Evolutionary conservation across 805 yeast species (phyloP), one percentile per base, ranked within the genome.

Genomic region (Candida corydali): DNA sequence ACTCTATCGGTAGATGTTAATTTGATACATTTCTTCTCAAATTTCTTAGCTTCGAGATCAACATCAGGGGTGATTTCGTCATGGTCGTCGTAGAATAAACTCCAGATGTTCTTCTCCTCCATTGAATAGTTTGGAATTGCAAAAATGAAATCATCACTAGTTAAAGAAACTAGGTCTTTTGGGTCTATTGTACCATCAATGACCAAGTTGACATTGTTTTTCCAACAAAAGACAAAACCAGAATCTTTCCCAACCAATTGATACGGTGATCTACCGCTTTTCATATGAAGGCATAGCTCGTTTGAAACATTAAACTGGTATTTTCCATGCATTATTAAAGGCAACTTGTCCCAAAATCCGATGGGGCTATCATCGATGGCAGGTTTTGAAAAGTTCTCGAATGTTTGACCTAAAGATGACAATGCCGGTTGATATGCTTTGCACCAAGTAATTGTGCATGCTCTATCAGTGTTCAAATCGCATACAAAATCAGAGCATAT

Each of bases 151-250:
- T 63, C 66, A 37, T 74, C 69, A 44, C 86, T 78, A 25, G 70
- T 71, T 23, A 80, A 67, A 15, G 67, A 61, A 27, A 81, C 48
- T 19, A 81, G 63, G 32, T 78, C 78, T 17, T 66, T 63, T 1
- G 76, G 66, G 29, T 67, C 62, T 1, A 64, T 64, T 1, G 69
- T 59, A n/a, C 69, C 75, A 55, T 80, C 79, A 14, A 81, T 59
- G 18, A 61, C 55, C 18, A 81, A 51, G 12, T 52, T 53, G 0
- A 76, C 80, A 39, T 75, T 69, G 17, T 77, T 72, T 40, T 70
- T 66, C 86, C 86, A 81, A 41, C 76, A 66, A 48, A 80, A 81
- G 0, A 77, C 78, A 41, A 80, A 66, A 3, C 88, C 88, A 1
- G 84, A 72, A 32, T 76, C 72, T 29, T 62, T 63, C 17, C 82